Evolutionary conservation across 192 early-diverging fungal species (phyloP).

Genomic region (Pilaira anomala): DNA sequence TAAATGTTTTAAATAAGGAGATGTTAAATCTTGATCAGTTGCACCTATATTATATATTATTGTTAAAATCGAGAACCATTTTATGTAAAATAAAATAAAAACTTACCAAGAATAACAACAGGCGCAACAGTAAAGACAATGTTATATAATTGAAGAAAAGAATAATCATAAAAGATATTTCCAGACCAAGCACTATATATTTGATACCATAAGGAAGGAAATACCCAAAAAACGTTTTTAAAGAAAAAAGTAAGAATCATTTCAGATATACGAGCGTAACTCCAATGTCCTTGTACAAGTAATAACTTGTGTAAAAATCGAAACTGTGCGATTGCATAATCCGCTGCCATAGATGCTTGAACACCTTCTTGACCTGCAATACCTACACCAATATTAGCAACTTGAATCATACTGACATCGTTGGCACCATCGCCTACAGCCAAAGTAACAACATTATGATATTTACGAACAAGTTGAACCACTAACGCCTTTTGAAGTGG

Average conservation of each 20-base stretch:
- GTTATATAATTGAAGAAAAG: constrained; percentile 89
- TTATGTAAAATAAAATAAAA: constrained; percentile 3
- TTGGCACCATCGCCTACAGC: constrained; percentile 82
- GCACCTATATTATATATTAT: constrained; percentile 32
- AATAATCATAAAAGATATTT: constrained; percentile 90
- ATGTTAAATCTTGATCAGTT: constrained; percentile 73
- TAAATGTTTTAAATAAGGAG: constrained; percentile 49
- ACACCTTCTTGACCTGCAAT: constrained; percentile 79
- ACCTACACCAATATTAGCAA: constrained; percentile 82
- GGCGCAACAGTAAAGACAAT: constrained; percentile 69
- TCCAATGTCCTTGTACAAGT: constrained; percentile 91
- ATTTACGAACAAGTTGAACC: constrained; percentile 81
- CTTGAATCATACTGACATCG: constrained; percentile 97
- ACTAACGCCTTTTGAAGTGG: constrained; percentile 97
- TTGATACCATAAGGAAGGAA: constrained; percentile 92
- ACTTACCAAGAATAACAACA: constrained; percentile 57
- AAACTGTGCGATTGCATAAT: constrained; percentile 93
- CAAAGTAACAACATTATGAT: constrained; percentile 62
- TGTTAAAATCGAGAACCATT: not conserved
- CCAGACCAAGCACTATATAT: constrained; percentile 88
- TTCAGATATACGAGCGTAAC: constrained; percentile 85
- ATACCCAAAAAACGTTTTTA: constrained; percentile 94
- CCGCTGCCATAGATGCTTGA: constrained; percentile 92
- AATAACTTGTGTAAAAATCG: constrained; percentile 82
- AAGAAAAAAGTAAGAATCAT: constrained; percentile 94